Base-by-base conservation (phyloP, 2,329 filamentous ascomycete species). In the Penicillium italicum region DNA sequence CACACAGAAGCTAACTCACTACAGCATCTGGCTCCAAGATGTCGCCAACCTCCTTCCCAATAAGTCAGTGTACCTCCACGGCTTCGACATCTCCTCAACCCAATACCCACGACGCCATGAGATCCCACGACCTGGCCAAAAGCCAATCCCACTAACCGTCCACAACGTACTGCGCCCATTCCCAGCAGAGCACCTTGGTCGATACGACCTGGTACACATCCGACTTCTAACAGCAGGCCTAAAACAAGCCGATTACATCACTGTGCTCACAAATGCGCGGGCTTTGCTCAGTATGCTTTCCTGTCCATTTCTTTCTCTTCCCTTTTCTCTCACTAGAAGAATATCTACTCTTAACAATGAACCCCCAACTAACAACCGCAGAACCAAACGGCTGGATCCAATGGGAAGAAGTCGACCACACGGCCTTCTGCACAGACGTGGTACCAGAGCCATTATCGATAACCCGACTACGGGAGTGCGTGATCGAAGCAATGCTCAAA, bases 201-300 rank as follows among this genome's bases (percentile, higher is more conserved):
- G 60, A 30, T 72, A 69, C 36, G 70, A 72, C 46, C 57, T 72
- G 11, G 68, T 72, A 1, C 64, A 72, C 50, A 59, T 70, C 24
- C 61, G 68, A 9, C 59, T 72, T 11, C 53, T 69, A 16, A 58
- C 64, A 11, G 67, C 61, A 2, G 68, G 67, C 20, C 45, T 72
- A 9, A 66, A 66, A 26, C 58, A 65, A 34, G 53, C 38, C 9
- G 62, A 66, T 16, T 66, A 67, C 16, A 30, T 56, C 6, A 44
- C 22, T 0, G 55, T 66, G 0, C 40, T 72, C 5, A 57, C 53
- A 9, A 71, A 72, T 41, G 47, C 71, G 3, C 56, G 64, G 5
- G 60, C 58, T 12, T 31, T 72, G 1, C 43, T 72, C 11, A 72
- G 70, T 72, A 60, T 9, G 55, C 52, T 26, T 12, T 9, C 16